A percentile compares a stretch with the other conserved stretches of the same genome.
phyloP scores from a whole-genome alignment of 1,139 yeast species.

The Taiozyma sp. region DNA sequence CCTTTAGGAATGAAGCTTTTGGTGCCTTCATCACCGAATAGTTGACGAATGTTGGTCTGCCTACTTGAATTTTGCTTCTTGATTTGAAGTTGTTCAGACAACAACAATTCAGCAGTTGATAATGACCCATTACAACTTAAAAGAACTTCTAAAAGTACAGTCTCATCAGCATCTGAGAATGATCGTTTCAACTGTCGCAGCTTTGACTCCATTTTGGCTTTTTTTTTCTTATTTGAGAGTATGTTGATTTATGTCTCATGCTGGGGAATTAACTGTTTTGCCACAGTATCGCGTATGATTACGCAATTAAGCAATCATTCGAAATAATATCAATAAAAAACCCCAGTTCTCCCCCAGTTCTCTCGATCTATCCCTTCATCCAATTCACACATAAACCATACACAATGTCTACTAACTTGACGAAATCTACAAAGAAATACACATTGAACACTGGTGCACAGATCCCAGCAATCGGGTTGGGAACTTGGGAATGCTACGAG shows the following conservation, averaged over 20 bases:
- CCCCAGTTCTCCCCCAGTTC: too few relatives aligned
- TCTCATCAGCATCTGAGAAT: slow-evolving; percentile 29
- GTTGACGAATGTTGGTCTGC: slow-evolving; percentile 21
- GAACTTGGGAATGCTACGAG: slow-evolving; percentile 65
- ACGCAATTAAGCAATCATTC: background rate
- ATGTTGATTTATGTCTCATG: background rate
- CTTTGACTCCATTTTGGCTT: slow-evolving; percentile 25
- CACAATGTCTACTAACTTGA: background rate
- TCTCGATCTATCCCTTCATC: too few relatives aligned
- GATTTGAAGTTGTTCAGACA: slow-evolving; percentile 26
- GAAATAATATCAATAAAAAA: background rate
- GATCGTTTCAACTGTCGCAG: slow-evolving; percentile 15
- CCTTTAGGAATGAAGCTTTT: slow-evolving; percentile 9
- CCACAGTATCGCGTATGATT: background rate
- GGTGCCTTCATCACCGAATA: slow-evolving; percentile 9
- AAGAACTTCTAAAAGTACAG: slow-evolving; percentile 33
- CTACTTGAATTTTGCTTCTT: slow-evolving; percentile 6
- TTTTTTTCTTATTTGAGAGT: background rate
- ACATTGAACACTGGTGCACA: slow-evolving; percentile 40
- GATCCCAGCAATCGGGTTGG: slow-evolving; percentile 63
- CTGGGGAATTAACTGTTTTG: too few relatives aligned
- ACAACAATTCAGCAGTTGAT: slow-evolving; percentile 25
- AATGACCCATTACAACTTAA: slow-evolving; percentile 36
- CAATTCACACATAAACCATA: background rate
- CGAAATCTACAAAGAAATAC: background rate